Base-by-base conservation (phyloP, 495 filamentous ascomycete genomes). In the Rusavskia elegans region DNA sequence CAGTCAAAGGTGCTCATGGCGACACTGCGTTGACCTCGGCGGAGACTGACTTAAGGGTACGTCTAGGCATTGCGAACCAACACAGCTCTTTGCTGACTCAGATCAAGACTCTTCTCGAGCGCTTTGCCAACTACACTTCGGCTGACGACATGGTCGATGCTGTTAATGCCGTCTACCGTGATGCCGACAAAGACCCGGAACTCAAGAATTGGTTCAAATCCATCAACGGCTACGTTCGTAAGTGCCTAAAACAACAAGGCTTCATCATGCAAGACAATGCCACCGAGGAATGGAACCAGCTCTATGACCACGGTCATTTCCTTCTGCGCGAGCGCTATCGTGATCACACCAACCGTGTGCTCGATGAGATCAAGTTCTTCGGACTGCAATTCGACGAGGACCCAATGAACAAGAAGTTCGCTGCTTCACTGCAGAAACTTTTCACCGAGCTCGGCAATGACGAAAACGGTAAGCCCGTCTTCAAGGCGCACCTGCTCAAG, bases 71-170 rank as follows among this genome's bases (percentile, higher is more conserved):
- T 38, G n/a, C 56, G 27, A 30, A 41, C 14, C 49, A 60, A 17
- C 66, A 65, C 49, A 48, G 29, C 51, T 51, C 53, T 48, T 65
- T 67, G 65, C 74, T 83, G 66, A 85, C 68, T 38, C 49, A 51
- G 30, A 59, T 66, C 10, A 63, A 89, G 85, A 83, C 77, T 14
- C 74, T 98, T 19, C 80, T 97, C 55, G 93, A 98, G 71, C 83
- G 92, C 45, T 97, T 96, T 57, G 92, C 92, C 62, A 97, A 97
- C 67, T 82, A 80, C 64, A 98, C 92, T 8, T 95, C 88, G 1
- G 72, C 77, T 38, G 83, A 93, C 55, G 87, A 93, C 63, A 66
- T 97, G 36, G 84, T 93, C 64, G 83, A 83, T 42, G 80, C 90
- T 2, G 81, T 98, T 63, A 84, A 93, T 60, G 76, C 73, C 51